Base-by-base conservation (phyloP, 768 basidiomycete genomes). In the Trametopsis cervina region DNA sequence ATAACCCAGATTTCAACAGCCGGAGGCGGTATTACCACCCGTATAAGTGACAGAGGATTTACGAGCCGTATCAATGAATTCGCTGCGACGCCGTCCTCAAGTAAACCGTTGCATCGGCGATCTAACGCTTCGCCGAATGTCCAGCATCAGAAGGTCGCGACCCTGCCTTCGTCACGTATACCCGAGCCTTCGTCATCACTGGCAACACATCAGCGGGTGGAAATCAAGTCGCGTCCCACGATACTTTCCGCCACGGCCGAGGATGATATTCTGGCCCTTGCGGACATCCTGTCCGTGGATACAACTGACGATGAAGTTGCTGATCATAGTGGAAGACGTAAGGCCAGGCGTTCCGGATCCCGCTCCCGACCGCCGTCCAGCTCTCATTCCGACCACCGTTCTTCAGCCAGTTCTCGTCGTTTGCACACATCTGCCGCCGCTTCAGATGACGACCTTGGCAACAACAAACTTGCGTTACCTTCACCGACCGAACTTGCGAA, bases 191-290 rank as follows among this genome's bases (percentile, higher is more conserved):
- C 29, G 29, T 15, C 27, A 29, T 7, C 44, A 25, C 27, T 17
- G 26, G n/a, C 5, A 37, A 17, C 23, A 37, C 23, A 36, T 46
- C 33, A 20, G 18, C 13, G 17, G 23, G 15, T 27, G 27, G 15
- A 33, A 9, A 15, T 12, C 10, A 9, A 12, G 12, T 18, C 42
- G 23, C 42, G 10, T 5, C 42, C 29, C 7, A 33, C 15, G 15
- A 54, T 66, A 18, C 67, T 77, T 25, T 78, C 77, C 3, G 60
- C 70, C 5, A 63, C 66, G 11, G 76, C 76, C 9, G 78, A 79
- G 42, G 56, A 63, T 24, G 78, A 80, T 50, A 66, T 80, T 12
- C 59, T 67, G n/a, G 74, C 71, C n/a, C 61, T 79, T 40, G 70
- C 73, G 1, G 76, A 76, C 23, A 60, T 77, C 36, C 65, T 80